Evolutionary conservation across 1,284 basidiomycete genomes (phyloP), one percentile per base, ranked within the genome.

Genomic region (Cutaneotrichosporon dermatis): DNA sequence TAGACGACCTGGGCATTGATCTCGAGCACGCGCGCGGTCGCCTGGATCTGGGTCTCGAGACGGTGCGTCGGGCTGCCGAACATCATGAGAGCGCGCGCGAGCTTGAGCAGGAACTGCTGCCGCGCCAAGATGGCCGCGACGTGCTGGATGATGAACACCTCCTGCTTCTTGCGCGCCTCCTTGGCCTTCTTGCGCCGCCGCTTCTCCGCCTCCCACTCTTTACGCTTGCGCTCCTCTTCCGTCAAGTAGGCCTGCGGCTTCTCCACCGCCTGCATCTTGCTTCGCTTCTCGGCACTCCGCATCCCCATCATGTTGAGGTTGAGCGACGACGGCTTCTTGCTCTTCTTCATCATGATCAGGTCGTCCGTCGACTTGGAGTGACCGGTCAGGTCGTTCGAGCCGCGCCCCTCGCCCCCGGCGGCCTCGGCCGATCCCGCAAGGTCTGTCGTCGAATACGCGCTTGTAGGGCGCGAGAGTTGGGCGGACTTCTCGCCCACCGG

Each of bases 21-120:
- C 69, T 94, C 91, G 48, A 96, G 83, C 15, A 94, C 90, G 5
- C 84, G 84, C 11, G 88, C 91, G 4, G 92, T 92, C 34, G 88
- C 86, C 75, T 89, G 87, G 66, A 95, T 88, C 75, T 94, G 92
- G 6, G 89, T 84, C 71, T 88, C 89, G 49, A 95, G 83, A 50
- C 92, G 86, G 76, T 95, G 91, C 2, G 87, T 86, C n/a, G 92
- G 92, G 2, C 87, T 89, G 43, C 91, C 91, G 67, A 93, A 95
- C 90, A 93, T 93, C 90, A 95, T 94, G 81, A 96, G 84, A 7
- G 90, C 87, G 49, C 92, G 84, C 13, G 88, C 84, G 43, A 95
- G 84, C 80, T 95, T 95, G 74, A 94, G 80, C 60, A 96, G 82
- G 79, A 95, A 95, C 66, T 93, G 88, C 74, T 95, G 91, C 15